A percentile compares a stretch with the other conserved stretches of the same genome.
These are phyloP conservation scores for Mucor saturninus DNA, from an alignment of 371 early-diverging fungal species.

Conservation along the genomic window DNA sequence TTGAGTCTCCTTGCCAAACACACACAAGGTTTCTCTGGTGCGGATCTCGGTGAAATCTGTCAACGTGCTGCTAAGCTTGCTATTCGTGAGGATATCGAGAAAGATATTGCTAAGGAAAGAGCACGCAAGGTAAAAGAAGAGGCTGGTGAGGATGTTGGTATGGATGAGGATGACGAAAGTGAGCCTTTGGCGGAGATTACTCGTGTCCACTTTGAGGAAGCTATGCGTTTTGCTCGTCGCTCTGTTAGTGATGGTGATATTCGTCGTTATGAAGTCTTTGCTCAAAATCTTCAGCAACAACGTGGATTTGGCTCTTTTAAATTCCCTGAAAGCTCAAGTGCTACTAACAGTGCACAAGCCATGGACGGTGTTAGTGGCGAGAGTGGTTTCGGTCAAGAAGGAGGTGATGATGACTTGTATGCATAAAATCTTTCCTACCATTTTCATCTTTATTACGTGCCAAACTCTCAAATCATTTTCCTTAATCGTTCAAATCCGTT, in stretches of 20 bases:
- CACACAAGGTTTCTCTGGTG: conserved; percentile 99
- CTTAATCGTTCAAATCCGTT: neutral
- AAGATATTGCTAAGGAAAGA: conserved; percentile 81
- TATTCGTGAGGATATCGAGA: conserved; percentile 98
- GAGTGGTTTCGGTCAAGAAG: conserved; percentile 54
- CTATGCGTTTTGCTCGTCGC: conserved; percentile 97
- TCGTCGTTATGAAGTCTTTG: conserved; percentile 99
- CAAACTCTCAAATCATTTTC: neutral
- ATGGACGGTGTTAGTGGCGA: conserved; percentile 43
- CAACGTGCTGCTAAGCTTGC: conserved; percentile 99
- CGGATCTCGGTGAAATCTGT: conserved; percentile 99
- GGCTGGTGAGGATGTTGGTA: conserved; percentile 70
- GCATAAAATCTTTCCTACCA: conserved; percentile 32
- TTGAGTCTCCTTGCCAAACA: conserved; percentile 87
- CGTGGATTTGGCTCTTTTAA: conserved; percentile 92
- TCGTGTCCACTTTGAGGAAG: conserved; percentile 96
- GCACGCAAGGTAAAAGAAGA: conserved; percentile 72
- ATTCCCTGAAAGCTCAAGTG: conserved; percentile 76
- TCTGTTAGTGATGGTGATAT: conserved; percentile 97
- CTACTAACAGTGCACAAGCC: conserved; percentile 46
- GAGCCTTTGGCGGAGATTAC: conserved; percentile 90
- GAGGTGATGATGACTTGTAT: conserved; percentile 63
- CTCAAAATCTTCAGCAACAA: conserved; percentile 94
- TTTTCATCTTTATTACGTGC: neutral
- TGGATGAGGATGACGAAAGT: conserved; percentile 86